These are phyloP conservation scores for Nakazawaea populi DNA, from an alignment of 805 yeast genomes.

Conservation along the genomic window DNA sequence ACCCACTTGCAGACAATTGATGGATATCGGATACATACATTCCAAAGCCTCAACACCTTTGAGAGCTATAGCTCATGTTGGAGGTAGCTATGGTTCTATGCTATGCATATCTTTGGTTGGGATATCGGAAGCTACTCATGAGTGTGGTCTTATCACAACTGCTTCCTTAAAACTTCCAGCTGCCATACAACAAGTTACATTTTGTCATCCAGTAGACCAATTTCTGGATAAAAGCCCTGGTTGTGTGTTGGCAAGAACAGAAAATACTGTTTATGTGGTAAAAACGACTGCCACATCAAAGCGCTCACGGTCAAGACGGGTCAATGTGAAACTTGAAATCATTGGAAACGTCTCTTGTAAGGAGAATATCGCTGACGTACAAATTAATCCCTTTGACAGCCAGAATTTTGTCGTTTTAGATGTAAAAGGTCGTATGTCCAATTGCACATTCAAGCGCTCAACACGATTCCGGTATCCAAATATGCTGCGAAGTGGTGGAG, in stretches of 20 bases:
- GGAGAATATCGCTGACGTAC: slow-evolving; percentile 35
- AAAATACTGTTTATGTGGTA: slow-evolving; percentile 18
- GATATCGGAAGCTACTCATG: slow-evolving; percentile 11
- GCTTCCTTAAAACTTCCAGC: slow-evolving; percentile 18
- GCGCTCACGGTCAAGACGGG: too few relatives aligned
- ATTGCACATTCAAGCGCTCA: too few relatives aligned
- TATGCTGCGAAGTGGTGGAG: slow-evolving; percentile 9
- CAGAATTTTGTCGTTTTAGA: slow-evolving; percentile 40
- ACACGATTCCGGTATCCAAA: too few relatives aligned
- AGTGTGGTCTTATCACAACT: slow-evolving; percentile 5
- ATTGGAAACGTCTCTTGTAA: slow-evolving; percentile 14
- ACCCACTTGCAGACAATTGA: slow-evolving; percentile 26
- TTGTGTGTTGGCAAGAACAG: slow-evolving; percentile 25
- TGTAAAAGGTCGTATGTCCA: slow-evolving; percentile 44
- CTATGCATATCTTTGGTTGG: background rate
- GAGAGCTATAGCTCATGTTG: background rate
- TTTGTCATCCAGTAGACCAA: slow-evolving; percentile 11
- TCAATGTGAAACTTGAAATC: slow-evolving; percentile 11
- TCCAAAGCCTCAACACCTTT: slow-evolving; percentile 4
- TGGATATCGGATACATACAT: slow-evolving; percentile 22
- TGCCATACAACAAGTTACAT: slow-evolving; percentile 29
- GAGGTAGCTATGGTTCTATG: background rate
- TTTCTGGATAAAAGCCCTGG: slow-evolving; percentile 11
- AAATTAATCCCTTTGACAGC: slow-evolving; percentile 36
- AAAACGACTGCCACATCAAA: too few relatives aligned